Evolutionary conservation across 1,139 yeast genomes (phyloP), one percentile per base, ranked within the genome.

Genomic region (Debaryomyces fabryi): DNA sequence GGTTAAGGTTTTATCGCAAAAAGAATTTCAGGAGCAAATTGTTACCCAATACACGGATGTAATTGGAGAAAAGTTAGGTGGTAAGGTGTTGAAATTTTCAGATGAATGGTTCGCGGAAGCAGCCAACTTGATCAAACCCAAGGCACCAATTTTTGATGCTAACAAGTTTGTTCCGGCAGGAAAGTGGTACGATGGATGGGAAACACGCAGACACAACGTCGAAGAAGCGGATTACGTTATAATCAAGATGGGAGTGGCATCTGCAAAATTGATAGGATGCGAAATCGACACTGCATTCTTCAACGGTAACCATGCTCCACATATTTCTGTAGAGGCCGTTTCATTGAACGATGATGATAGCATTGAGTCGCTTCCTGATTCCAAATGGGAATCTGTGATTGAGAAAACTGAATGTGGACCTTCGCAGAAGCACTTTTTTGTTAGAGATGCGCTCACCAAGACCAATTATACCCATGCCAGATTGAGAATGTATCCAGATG

Each of bases 141-240:
- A 78, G 47, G 77, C 84, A 6, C 96, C 97, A 4, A 79, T 89
- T 49, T 77, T 95, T 61, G 96, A 89, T 60, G 86, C 88, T 20
- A 85, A 91, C 16, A 76, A 79, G 59, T 92, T 89, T 68, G 82
- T 87, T 4, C 86, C 82, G 54, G 82, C 92, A 4, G 98, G 98
- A 47, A 96, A 96, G 5, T 91, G 97, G 97, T 92, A 88, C 64
- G 98, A 92, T 59, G 98, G 98, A 13, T 92, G 98, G 98, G 98
- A 92, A 68, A 91, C 98, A 20, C 79, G 97, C 65, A 81, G 98
- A 69, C 98, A 92, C 74, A 92, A 92, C 67, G 70, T 82, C 2
- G 86, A 76, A 52, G 90, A 83, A 49, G 88, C 89, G 38, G 98
- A 92, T 62, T 91, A 92, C 88, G 97, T 88, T 25, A 74, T 88